These are phyloP conservation scores for Parietaria judaica DNA, from an alignment of 306 rosid genomes.

Conservation along the genomic window DNA sequence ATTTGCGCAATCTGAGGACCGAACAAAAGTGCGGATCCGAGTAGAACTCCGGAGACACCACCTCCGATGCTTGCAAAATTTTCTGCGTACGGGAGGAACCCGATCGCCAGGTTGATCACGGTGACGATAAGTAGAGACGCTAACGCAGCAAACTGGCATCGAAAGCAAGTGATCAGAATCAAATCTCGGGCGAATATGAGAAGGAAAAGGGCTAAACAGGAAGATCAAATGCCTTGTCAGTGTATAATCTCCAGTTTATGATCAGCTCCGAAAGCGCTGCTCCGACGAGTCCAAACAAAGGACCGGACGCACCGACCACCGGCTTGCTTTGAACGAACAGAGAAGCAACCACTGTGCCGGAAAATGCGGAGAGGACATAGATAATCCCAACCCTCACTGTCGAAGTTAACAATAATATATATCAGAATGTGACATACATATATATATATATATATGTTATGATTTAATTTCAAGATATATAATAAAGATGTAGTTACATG, in stretches of 20 bases:
- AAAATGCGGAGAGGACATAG: constrained; percentile 62
- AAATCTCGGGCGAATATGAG: constrained; percentile 15
- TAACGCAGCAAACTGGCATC: constrained; percentile 53
- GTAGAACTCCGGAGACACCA: constrained; percentile 73
- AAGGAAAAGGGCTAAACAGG: background rate
- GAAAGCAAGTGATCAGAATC: constrained; percentile 9
- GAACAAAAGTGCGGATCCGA: constrained; percentile 57
- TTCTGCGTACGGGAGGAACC: constrained; percentile 72
- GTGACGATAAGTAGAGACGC: constrained; percentile 40
- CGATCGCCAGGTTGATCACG: constrained; percentile 57
- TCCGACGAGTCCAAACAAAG: constrained; percentile 80
- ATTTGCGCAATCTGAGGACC: constrained; percentile 35
- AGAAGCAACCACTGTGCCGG: constrained; percentile 78
- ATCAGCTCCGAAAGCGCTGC: constrained; percentile 57
- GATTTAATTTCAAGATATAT: constrained; percentile 14
- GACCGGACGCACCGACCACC: constrained; percentile 66
- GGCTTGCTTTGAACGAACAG: constrained; percentile 63
- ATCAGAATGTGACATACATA: constrained; percentile 15
- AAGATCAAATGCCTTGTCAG: constrained; percentile 44
- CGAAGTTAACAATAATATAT: constrained; percentile 12
- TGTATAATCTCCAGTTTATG: constrained; percentile 58
- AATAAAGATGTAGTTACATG: constrained; percentile 27
- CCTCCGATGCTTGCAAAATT: constrained; percentile 79
- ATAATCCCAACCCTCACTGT: constrained; percentile 72
- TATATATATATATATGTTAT: background rate